These are phyloP conservation scores for Wickerhamiella brachini DNA, from an alignment of 805 yeast genomes.

Conservation along the genomic window DNA sequence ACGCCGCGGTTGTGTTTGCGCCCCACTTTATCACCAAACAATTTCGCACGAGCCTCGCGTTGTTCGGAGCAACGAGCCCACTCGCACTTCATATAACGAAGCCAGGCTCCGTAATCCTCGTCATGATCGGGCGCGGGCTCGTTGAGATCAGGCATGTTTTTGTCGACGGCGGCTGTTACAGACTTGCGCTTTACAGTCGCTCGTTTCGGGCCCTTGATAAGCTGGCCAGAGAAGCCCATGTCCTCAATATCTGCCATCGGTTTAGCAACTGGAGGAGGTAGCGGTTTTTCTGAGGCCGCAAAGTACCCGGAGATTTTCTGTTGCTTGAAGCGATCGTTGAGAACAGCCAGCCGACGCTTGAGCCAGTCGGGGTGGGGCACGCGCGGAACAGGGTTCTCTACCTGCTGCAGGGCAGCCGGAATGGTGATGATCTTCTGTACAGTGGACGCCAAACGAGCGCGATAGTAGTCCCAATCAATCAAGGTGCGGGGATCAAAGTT, in stretches of 20 bases:
- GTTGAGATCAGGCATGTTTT: slow-evolving; percentile 11
- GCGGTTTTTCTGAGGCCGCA: slow-evolving; percentile 20
- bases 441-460: slow-evolving; percentile 81
- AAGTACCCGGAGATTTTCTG: slow-evolving; percentile 49
- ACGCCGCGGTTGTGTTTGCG: slow-evolving; percentile 34
- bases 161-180: slow-evolving; percentile 26
- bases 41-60: slow-evolving; percentile 52
- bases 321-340: slow-evolving; percentile 61
- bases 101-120: slow-evolving; percentile 31
- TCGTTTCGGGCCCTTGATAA: slow-evolving; percentile 6
- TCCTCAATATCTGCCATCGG: slow-evolving; percentile 64
- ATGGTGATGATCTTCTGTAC: slow-evolving; percentile 90
- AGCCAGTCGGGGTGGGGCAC: slow-evolving; percentile 94
- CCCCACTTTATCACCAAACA: slow-evolving; percentile 58
- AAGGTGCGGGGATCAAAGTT: slow-evolving; percentile 79
- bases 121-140: slow-evolving; percentile 19
- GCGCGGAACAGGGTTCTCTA: slow-evolving; percentile 85
- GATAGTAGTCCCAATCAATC: slow-evolving; percentile 87
- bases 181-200: slow-evolving; percentile 21
- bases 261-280: slow-evolving; percentile 19
- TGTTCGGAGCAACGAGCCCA: slow-evolving; percentile 73
- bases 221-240: slow-evolving; percentile 9
- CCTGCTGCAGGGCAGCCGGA: slow-evolving; percentile 90
- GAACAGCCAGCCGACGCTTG: slow-evolving; percentile 42
- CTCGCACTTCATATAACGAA: slow-evolving; percentile 67